Conservation (phyloP, 148 eudicot species). For the Camellia japonica region DNA sequence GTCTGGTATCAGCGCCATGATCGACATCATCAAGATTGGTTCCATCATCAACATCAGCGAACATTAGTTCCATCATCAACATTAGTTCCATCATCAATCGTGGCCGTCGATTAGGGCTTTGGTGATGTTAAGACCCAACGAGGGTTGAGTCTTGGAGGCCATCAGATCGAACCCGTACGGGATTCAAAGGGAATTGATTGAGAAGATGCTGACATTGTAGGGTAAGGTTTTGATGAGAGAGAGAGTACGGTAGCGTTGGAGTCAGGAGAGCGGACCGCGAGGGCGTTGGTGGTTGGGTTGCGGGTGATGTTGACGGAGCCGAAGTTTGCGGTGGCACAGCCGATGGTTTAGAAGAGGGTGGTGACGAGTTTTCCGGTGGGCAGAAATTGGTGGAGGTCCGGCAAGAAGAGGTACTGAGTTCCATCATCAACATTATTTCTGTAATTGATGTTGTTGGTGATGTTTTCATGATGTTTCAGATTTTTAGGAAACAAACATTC, state of each 20-base stretch:
- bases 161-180: conserved; percentile 56
- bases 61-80: too few relatives aligned
- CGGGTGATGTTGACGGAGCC: conserved; percentile 64
- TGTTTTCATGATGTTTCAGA: too few relatives aligned
- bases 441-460: too few relatives aligned
- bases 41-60: too few relatives aligned
- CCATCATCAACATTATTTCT: too few relatives aligned
- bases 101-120: conserved; percentile 66
- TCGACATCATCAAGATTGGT: too few relatives aligned
- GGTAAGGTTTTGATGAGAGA: conserved; percentile 42
- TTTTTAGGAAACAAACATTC: too few relatives aligned
- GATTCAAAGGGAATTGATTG: conserved; percentile 47
- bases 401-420: conserved; percentile 47
- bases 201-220: conserved; percentile 50
- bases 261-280: conserved; percentile 45
- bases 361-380: conserved; percentile 59
- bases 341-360: conserved; percentile 79
- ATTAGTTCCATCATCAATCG: conserved; percentile 14
- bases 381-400: conserved; percentile 60
- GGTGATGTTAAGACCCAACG: conserved; percentile 64
- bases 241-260: conserved; percentile 50
- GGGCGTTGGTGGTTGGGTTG: conserved; percentile 28
- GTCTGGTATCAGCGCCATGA: too few relatives aligned
- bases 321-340: conserved; percentile 51
- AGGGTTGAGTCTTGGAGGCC: conserved; percentile 67